A percentile compares a stretch with the other conserved stretches of the same genome.
These are phyloP conservation scores for Cajanus cajan DNA, from an alignment of 306 rosid genomes.

Conservation along the genomic window DNA sequence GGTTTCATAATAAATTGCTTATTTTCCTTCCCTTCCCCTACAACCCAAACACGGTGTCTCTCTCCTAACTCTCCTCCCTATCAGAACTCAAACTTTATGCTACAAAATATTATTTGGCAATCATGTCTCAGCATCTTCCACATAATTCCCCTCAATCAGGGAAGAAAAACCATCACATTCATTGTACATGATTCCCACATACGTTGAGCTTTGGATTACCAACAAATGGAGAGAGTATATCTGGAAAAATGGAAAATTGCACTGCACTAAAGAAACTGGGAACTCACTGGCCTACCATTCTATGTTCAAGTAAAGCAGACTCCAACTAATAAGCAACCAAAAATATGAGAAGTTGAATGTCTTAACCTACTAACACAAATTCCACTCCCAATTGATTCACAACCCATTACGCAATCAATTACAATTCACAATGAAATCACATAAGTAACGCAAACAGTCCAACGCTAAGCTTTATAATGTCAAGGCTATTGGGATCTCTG, in stretches of 20 bases:
- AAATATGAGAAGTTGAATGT: neutral
- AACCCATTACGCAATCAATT: neutral
- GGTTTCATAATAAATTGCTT: too few relatives aligned
- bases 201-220: neutral
- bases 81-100: too few relatives aligned
- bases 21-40: too few relatives aligned
- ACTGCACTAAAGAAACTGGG: neutral
- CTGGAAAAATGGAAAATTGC: neutral
- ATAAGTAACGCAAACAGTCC: neutral
- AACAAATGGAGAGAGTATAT: neutral
- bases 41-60: too few relatives aligned
- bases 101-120: too few relatives aligned
- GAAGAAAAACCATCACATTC: too few relatives aligned
- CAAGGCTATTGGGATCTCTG: too few relatives aligned
- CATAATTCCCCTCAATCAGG: too few relatives aligned
- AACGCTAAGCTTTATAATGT: neutral
- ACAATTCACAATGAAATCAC: neutral
- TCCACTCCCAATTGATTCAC: neutral
- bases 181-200: too few relatives aligned
- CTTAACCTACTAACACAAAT: neutral
- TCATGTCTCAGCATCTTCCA: too few relatives aligned
- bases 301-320: neutral
- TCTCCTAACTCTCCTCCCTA: too few relatives aligned
- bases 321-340: neutral
- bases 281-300: neutral